Conservation (phyloP, 2,329 filamentous ascomycete genomes). For the Fusarium multiceps region DNA sequence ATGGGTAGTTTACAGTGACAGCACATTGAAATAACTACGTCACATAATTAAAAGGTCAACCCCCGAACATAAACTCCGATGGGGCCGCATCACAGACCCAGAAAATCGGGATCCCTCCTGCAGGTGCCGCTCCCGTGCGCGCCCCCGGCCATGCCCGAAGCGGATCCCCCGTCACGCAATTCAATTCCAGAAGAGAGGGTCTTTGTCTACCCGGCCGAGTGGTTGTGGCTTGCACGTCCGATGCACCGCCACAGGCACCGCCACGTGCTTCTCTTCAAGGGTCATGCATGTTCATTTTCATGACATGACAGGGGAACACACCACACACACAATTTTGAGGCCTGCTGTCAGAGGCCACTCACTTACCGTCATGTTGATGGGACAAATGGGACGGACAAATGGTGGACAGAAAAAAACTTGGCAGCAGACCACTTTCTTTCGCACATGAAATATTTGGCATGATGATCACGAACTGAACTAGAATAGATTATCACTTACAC, state of each 20-base stretch:
- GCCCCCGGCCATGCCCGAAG: conserved; percentile 36
- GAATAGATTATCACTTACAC: conserved; percentile 14
- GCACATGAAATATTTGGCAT: conserved; percentile 20
- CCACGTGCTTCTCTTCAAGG: conserved; percentile 35
- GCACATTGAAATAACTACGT: conserved; percentile 10
- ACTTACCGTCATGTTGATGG: neutral
- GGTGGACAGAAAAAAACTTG: conserved; percentile 17
- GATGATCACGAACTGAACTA: conserved; percentile 21
- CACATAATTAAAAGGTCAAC: conserved; percentile 3
- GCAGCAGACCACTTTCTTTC: conserved; percentile 32
- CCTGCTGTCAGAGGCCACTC: conserved; percentile 12
- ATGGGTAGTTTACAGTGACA: neutral
- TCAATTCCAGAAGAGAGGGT: neutral
- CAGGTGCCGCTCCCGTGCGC: conserved; percentile 23
- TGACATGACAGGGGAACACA: conserved; percentile 13
- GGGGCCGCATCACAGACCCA: conserved; percentile 23
- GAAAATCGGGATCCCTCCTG: conserved; percentile 37
- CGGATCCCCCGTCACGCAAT: conserved; percentile 26
- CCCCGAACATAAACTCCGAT: conserved; percentile 9
- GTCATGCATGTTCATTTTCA: conserved; percentile 29
- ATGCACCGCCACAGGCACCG: conserved; percentile 32
- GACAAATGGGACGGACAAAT: conserved; percentile 3
- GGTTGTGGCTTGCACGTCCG: conserved; percentile 25
- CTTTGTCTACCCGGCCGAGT: conserved; percentile 37
- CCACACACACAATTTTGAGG: conserved; percentile 26